Percentiles rank a stretch among this genome's conserved stretches.
These are phyloP conservation scores for Phytophthora litchii DNA, from an alignment of 352 stramenopile genomes.

Conservation along the genomic window DNA sequence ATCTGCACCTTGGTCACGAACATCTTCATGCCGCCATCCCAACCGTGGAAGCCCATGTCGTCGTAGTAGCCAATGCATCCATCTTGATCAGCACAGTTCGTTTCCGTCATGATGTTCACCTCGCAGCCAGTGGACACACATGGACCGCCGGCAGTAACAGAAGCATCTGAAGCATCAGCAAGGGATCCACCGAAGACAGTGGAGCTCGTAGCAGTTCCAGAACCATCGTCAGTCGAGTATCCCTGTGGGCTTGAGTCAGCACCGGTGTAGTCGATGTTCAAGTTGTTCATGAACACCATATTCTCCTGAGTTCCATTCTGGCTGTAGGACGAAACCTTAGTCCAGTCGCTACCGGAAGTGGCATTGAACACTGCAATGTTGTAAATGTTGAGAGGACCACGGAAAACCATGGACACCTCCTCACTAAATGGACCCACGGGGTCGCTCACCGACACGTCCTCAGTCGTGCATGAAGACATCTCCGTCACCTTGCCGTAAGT, in stretches of 20 bases:
- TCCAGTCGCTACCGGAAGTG: slow-evolving; percentile 39
- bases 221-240: slow-evolving; percentile 43
- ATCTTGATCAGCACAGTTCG: slow-evolving; percentile 50
- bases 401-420: slow-evolving; percentile 63
- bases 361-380: slow-evolving; percentile 58
- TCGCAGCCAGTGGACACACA: slow-evolving; percentile 69
- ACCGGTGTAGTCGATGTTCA: slow-evolving; percentile 61
- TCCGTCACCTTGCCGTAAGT: slow-evolving; percentile 54
- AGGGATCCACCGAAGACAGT: slow-evolving; percentile 57
- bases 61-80: slow-evolving; percentile 75
- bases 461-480: slow-evolving; percentile 39
- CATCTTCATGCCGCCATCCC: slow-evolving; percentile 78
- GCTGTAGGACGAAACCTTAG: slow-evolving; percentile 54
- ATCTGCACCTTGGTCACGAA: slow-evolving; percentile 81
- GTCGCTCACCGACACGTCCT: slow-evolving; percentile 38
- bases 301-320: slow-evolving; percentile 41
- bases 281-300: slow-evolving; percentile 71
- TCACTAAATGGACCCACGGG: slow-evolving; percentile 56
- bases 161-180: slow-evolving; percentile 54
- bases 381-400: slow-evolving; percentile 64
- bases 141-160: slow-evolving; percentile 43
- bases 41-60: slow-evolving; percentile 71
- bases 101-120: slow-evolving; percentile 77
- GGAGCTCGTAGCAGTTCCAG: slow-evolving; percentile 30
- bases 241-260: slow-evolving; percentile 53